Conservation (phyloP, 169 alveolate species). For the Besnoitia besnoiti region DNA sequence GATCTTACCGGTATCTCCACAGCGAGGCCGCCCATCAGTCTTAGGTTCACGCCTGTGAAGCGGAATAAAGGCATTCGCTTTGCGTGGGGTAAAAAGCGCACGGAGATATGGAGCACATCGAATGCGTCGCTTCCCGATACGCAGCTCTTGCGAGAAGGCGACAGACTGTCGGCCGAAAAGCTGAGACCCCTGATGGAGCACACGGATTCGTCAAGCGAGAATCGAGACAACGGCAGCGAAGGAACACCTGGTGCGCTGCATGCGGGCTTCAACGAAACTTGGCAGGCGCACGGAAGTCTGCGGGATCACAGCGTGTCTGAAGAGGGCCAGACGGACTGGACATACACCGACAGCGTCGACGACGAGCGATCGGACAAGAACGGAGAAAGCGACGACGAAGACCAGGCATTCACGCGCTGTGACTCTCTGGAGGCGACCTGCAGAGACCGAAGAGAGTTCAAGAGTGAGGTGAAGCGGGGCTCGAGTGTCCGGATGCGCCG, state of each 20-base stretch:
- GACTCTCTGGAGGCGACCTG: neutral
- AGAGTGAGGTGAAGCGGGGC: neutral
- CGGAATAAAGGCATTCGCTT: conserved; percentile 43
- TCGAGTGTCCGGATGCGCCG: neutral
- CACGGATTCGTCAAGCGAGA: neutral
- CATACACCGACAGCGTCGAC: neutral
- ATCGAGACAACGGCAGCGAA: neutral
- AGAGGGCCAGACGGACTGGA: conserved; percentile 2
- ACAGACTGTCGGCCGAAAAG: neutral
- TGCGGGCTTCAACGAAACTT: neutral
- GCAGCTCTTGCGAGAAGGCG: neutral
- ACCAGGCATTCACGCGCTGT: neutral
- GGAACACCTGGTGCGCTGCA: neutral
- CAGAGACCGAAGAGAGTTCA: neutral
- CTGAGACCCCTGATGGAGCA: neutral
- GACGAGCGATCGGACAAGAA: neutral
- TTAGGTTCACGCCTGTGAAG: conserved; percentile 36
- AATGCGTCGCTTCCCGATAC: neutral
- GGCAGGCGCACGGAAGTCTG: neutral
- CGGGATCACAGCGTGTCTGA: neutral
- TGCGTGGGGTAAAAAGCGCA: conserved; percentile 56
- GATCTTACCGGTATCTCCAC: conserved; percentile 77
- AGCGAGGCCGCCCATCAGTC: conserved; percentile 62
- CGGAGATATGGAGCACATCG: neutral
- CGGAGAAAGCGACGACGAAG: neutral